phyloP scores from a whole-genome alignment of 176 grass and related monocot species.

The Poa pratensis region DNA sequence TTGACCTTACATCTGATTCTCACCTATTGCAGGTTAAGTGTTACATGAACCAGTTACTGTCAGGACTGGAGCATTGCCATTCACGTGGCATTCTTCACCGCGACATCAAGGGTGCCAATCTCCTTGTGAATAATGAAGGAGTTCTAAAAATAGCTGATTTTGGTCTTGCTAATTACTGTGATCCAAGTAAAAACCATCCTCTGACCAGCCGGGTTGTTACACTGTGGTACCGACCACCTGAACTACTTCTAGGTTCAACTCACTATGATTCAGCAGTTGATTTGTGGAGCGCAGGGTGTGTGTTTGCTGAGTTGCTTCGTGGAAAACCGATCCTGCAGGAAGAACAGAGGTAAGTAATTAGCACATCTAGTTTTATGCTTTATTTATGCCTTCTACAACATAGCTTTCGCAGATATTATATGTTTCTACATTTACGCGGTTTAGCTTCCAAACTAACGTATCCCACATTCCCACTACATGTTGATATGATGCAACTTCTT shows the following conservation, averaged over 20 bases:
- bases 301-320: slow-evolving; percentile 88
- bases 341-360: slow-evolving; percentile 86
- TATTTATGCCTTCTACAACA: slow-evolving; percentile 17
- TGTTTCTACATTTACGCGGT: background rate
- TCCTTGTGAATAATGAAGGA: slow-evolving; percentile 90
- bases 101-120: slow-evolving; percentile 97
- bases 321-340: slow-evolving; percentile 83
- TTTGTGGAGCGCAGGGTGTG: slow-evolving; percentile 95
- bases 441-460: slow-evolving; percentile 20
- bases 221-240: slow-evolving; percentile 96
- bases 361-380: slow-evolving; percentile 19
- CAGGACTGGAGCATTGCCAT: slow-evolving; percentile 88
- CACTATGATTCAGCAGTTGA: slow-evolving; percentile 92
- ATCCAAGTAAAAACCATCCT: slow-evolving; percentile 60
- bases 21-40: slow-evolving; percentile 77
- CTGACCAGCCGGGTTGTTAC: slow-evolving; percentile 97
- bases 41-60: slow-evolving; percentile 91
- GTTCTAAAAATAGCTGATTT: slow-evolving; percentile 98
- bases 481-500: slow-evolving; percentile 10
- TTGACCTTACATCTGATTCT: slow-evolving; percentile 18
- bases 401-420: background rate
- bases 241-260: slow-evolving; percentile 91
- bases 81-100: slow-evolving; percentile 76
- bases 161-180: slow-evolving; percentile 87
- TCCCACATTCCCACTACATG: background rate